These are phyloP conservation scores for Malassezia restricta DNA, from an alignment of 1,284 basidiomycete species.

Conservation along the genomic window DNA sequence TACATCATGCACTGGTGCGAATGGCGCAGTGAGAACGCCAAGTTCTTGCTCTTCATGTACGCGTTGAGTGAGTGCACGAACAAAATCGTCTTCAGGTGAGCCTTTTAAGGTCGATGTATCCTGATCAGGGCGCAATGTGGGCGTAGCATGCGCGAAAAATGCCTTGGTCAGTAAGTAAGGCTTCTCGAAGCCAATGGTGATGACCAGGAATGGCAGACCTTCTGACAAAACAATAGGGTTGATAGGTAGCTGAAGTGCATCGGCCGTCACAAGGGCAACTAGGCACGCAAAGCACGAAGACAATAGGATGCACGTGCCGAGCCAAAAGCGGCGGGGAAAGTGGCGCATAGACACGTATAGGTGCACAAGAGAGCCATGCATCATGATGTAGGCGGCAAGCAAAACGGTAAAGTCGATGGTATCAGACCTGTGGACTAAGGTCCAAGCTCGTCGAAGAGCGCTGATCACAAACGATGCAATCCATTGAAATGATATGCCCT, in stretches of 20 bases:
- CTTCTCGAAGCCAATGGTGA: constrained; percentile 95
- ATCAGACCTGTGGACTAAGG: constrained; percentile 56
- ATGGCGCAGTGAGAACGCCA: constrained; percentile 50
- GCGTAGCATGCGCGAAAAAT: constrained; percentile 66
- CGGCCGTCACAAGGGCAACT: constrained; percentile 70
- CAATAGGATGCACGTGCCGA: constrained; percentile 65
- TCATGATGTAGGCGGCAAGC: constrained; percentile 83
- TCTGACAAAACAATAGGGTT: constrained; percentile 88
- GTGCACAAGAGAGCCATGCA: constrained; percentile 89
- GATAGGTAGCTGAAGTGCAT: constrained; percentile 70
- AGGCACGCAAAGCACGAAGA: constrained; percentile 80
- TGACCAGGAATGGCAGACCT: constrained; percentile 91
- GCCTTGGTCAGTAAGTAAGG: constrained; percentile 80
- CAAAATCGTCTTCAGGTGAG: constrained; percentile 33
- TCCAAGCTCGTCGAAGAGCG: constrained; percentile 1
- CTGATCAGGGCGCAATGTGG: constrained; percentile 30
- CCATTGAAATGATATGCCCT: constrained; percentile 5
- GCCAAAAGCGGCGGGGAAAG: constrained; percentile 43
- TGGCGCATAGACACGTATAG: constrained; percentile 45
- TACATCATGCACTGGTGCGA: constrained; percentile 61
- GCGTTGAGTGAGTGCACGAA: constrained; percentile 44
- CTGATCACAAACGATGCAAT: constrained; percentile 3
- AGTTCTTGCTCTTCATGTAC: constrained; percentile 35
- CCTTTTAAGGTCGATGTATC: constrained; percentile 11
- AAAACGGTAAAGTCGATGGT: constrained; percentile 91